Evolutionary conservation across 148 eudicot species (phyloP).

Genomic region (Vaccinium macrocarpon): DNA sequence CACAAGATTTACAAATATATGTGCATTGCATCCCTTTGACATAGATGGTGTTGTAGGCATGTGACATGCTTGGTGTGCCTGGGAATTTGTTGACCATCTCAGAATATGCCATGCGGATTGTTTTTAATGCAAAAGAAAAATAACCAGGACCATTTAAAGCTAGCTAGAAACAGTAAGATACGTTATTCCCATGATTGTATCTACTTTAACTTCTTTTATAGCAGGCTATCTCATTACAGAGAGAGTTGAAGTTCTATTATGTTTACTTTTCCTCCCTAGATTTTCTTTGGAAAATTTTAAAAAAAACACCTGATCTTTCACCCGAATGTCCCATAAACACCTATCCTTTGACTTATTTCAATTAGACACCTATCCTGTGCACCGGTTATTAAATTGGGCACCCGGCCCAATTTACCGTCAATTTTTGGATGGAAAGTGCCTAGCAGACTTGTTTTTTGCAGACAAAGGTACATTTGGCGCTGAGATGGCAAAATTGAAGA

Average conservation of each 20-base stretch:
- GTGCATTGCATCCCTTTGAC: background rate
- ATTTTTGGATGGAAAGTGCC: too few relatives aligned
- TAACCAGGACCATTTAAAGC: background rate
- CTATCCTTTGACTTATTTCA: too few relatives aligned
- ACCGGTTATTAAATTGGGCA: too few relatives aligned
- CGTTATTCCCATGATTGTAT: background rate
- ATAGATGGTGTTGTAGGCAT: background rate
- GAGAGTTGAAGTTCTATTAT: background rate
- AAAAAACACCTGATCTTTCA: too few relatives aligned
- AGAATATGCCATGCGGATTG: background rate
- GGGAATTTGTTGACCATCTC: background rate
- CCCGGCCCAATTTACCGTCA: too few relatives aligned
- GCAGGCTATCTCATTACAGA: background rate
- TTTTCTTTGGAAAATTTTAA: background rate
- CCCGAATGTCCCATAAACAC: too few relatives aligned
- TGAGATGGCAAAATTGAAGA: too few relatives aligned
- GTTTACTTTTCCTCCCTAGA: background rate
- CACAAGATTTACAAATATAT: background rate
- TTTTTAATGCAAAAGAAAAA: background rate
- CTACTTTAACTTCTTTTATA: background rate
- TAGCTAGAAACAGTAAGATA: background rate
- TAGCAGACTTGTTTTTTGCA: too few relatives aligned
- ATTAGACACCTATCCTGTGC: too few relatives aligned
- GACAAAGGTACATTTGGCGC: too few relatives aligned
- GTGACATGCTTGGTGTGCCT: background rate